These are phyloP conservation scores for Penicillium bovifimosum DNA, from an alignment of 495 filamentous ascomycete species.

Conservation along the genomic window DNA sequence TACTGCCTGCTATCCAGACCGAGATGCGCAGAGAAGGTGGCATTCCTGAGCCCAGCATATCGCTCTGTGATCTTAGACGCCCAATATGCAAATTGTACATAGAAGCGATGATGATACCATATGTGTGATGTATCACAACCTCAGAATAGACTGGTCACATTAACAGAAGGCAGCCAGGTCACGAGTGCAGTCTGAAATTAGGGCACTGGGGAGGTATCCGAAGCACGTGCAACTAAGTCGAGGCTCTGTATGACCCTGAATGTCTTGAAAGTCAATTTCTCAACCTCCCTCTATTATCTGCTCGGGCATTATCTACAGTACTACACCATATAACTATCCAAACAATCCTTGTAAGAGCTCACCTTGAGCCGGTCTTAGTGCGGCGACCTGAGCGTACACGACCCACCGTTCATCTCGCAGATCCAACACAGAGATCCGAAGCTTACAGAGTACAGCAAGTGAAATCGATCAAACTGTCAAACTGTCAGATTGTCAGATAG, in stretches of 20 bases:
- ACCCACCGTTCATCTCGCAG: constrained; percentile 7
- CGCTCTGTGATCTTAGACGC: no score
- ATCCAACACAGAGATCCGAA: not conserved
- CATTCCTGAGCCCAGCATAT: no score
- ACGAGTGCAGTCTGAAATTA: not conserved
- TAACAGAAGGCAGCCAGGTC: not conserved
- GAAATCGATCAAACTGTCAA: not conserved
- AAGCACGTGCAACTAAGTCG: not conserved
- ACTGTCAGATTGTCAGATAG: not conserved
- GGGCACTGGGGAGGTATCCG: not conserved
- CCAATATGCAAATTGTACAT: no score
- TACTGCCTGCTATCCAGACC: no score
- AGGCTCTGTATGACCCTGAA: not conserved
- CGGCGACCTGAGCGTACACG: not conserved
- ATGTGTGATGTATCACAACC: not conserved
- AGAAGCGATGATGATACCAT: no score
- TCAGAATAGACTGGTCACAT: not conserved
- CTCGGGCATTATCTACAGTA: not conserved
- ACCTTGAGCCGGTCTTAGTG: not conserved
- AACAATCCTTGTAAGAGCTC: not conserved
- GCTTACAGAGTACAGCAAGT: not conserved
- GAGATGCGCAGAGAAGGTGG: no score
- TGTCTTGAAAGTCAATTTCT: not conserved
- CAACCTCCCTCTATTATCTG: no score
- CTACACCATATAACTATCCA: not conserved